These are phyloP conservation scores for Fulvia fulva DNA, from an alignment of 2,329 filamentous ascomycete species.

Conservation along the genomic window DNA sequence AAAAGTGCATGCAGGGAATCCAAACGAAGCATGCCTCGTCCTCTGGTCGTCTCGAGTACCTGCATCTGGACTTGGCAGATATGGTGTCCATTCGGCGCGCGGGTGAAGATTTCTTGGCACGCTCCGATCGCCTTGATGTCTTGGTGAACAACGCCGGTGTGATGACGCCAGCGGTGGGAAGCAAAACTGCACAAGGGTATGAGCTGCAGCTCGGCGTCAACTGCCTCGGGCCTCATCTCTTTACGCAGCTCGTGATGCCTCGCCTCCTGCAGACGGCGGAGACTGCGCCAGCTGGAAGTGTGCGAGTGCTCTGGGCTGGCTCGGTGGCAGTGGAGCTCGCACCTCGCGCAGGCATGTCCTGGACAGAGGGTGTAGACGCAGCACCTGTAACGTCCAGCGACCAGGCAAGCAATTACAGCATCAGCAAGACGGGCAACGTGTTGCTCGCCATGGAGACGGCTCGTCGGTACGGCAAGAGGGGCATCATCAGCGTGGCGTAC, in stretches of 20 bases:
- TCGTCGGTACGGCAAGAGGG: not conserved
- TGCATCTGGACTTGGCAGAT: slow-evolving; percentile 43
- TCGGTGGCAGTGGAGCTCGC: slow-evolving; percentile 19
- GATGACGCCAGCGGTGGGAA: slow-evolving; percentile 29
- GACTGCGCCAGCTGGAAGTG: slow-evolving; percentile 24
- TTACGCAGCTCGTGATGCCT: slow-evolving; percentile 32
- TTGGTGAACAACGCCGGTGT: slow-evolving; percentile 8
- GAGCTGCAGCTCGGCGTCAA: slow-evolving; percentile 35
- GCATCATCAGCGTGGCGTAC: slow-evolving; percentile 26
- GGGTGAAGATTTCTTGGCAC: not conserved
- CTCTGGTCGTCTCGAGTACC: slow-evolving; percentile 39
- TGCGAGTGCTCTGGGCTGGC: slow-evolving; percentile 32
- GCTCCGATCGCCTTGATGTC: not conserved
- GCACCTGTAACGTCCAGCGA: slow-evolving; percentile 6
- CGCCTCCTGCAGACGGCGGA: slow-evolving; percentile 28
- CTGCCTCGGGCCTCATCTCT: slow-evolving; percentile 33
- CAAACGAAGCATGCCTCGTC: slow-evolving; percentile 34
- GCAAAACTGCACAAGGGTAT: slow-evolving; percentile 30
- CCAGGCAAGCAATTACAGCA: slow-evolving; percentile 23
- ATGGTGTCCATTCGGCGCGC: slow-evolving; percentile 7
- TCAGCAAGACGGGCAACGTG: slow-evolving; percentile 30
- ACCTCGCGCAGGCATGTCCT: slow-evolving; percentile 21
- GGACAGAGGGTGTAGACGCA: slow-evolving; percentile 23
- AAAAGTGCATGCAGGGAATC: slow-evolving; percentile 44
- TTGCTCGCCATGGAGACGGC: slow-evolving; percentile 24